Evolutionary conservation across 495 filamentous ascomycete genomes (phyloP), one percentile per base, ranked within the genome.

Genomic region (Annulohypoxylon bovei): DNA sequence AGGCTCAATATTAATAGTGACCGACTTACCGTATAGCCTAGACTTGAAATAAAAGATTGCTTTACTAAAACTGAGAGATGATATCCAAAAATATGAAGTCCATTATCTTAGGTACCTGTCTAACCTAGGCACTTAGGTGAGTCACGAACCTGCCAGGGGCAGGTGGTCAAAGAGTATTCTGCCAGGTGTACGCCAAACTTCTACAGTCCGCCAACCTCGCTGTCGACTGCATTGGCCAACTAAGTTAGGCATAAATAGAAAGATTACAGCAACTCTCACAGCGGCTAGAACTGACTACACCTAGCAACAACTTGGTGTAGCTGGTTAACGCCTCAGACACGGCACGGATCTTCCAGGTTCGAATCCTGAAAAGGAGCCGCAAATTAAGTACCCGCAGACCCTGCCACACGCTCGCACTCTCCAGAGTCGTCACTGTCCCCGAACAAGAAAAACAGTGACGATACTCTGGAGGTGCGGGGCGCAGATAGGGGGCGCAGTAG

Each of bases 351-450:
- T 6, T 0, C 20, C 14, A 25, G 27, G 61, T 30, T 54, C 35
- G 6, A 64, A 9, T 56, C 61, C 49, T 55, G 61, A 44, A 64
- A 64, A 55, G 37, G 61, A 55, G 50, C 39, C 61, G 61, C 61
- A 64, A 64, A 53, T 47, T 6, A 56, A 64, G 46, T 64, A 42
- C 39, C 49, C 28, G 1, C 20, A 20, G 25, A 62, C 39, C 33
- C 60, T 37, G 20, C 47, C 35, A 32, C 14, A 50, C 25, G 12
- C 49, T 53, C 49, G 27, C 49, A 32, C 9, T 27, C n/a, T 33
- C 23, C 1, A 20, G 49, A 28, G 28, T 33, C 49, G 49, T 20
- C 39, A 18, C 39, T 53, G 49, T 53, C 16, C 3, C 49, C 49
- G 16, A 18, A 39, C 6, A 20, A 44, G n/a, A 44, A 2, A 44